phyloP scores from a whole-genome alignment of 345 rosid species.

The Draba incana region DNA sequence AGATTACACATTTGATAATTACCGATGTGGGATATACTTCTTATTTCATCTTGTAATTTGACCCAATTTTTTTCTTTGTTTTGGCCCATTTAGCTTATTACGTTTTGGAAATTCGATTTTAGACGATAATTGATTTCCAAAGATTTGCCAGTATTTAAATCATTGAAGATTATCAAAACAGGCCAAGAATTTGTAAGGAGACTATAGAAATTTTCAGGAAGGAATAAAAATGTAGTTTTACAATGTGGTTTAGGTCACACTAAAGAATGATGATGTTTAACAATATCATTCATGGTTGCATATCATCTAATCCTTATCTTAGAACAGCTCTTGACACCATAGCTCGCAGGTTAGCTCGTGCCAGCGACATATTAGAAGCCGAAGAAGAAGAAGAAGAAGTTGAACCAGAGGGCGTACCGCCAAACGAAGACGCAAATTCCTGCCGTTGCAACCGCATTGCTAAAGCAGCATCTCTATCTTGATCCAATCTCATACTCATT shows the following conservation, averaged over 20 bases:
- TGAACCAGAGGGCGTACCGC: slow-evolving; percentile 43
- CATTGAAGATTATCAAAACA: too few relatives aligned
- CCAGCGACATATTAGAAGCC: slow-evolving; percentile 43
- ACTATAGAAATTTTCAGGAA: too few relatives aligned
- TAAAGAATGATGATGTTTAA: not conserved
- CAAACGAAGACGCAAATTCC: slow-evolving; percentile 71
- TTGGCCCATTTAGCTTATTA: too few relatives aligned
- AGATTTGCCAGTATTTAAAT: too few relatives aligned
- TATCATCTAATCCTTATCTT: slow-evolving; percentile 38
- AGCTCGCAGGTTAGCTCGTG: slow-evolving; percentile 87
- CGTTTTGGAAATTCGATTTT: too few relatives aligned
- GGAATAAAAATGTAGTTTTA: too few relatives aligned
- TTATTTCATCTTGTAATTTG: too few relatives aligned
- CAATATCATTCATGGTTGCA: not conserved
- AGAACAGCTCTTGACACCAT: slow-evolving; percentile 88
- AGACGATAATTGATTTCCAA: too few relatives aligned
- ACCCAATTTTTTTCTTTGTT: too few relatives aligned
- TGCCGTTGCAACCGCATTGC: slow-evolving; percentile 86
- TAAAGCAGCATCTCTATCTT: slow-evolving; percentile 77
- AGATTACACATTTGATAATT: too few relatives aligned
- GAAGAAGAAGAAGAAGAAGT: slow-evolving; percentile 31
- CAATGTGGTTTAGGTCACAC: not conserved
- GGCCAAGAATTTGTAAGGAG: too few relatives aligned
- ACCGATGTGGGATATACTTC: too few relatives aligned
- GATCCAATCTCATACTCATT: slow-evolving; percentile 44